Base-by-base conservation (phyloP, 1,139 yeast species). In the Candida pseudoviswanathii region DNA sequence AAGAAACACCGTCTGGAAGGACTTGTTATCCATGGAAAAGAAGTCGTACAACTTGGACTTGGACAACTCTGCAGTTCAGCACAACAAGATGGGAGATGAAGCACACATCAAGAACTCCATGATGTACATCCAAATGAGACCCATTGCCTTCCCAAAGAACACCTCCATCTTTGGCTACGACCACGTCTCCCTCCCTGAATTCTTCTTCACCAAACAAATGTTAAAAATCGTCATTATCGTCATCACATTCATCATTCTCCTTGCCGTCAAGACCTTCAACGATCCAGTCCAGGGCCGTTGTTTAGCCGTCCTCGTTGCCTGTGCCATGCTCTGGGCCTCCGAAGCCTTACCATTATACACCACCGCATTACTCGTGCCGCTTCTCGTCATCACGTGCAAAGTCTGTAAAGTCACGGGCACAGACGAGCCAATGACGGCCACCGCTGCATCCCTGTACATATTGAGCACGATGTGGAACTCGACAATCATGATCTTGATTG, bases 1-100 rank as follows among this genome's bases (percentile, higher is more conserved):
- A 68, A 80, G 98, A 65, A 90, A 90, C 66, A 92, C 97, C 0
- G 97, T 92, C 25, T 92, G 98, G 98, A 86, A 94, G 62, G 97
- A 92, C 64, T 85, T 92, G 84, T 85, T 92, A 63, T 91, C 92
- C 21, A 71, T 91, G 62, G 97, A 92, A 67, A 81, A 92, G 63
- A 84, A 74, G 47, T 60, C 72, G 24, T 69, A 68, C 54, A 67
- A 68, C 51, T 59, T 71, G 54, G 65, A 69, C 54, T 56, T 69
- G 16, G 71, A 68, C 46, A 66, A 60, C 48, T 55, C 60, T 39
- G 63, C 66, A 24, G 60, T 65, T 2, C 57, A 64, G 40, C 56
- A 59, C 41, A 58, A 56, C 50, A 68, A 68, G 47, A 66, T 69
- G 67, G 75, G 75, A 22, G 75, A 69, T 49, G 73, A 68, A 49